Base-by-base conservation (phyloP, 1,284 basidiomycete species). In the Dichomitus squalens region DNA sequence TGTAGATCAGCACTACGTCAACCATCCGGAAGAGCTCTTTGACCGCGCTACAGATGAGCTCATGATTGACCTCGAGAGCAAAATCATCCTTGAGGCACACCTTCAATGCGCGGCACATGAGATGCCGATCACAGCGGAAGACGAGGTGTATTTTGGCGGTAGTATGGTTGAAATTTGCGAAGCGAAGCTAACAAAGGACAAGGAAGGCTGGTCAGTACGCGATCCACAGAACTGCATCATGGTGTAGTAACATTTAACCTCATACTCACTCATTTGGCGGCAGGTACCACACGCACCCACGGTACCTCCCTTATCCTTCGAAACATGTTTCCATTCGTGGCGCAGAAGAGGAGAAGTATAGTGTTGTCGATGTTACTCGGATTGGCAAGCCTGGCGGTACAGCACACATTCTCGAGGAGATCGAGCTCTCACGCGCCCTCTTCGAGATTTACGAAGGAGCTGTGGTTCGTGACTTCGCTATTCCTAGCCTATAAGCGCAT, bases 101-200 rank as follows among this genome's bases (percentile, higher is more conserved):
- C 73, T 96, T 7, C 93, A 95, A 70, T 96, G 95, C 66, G 95
- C 94, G 4, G 92, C 86, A 0, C 79, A 88, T 57, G 94, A 96
- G 72, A 90, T 96, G 84, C 94, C 94, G 0, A 68, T 96, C 34
- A 84, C 82, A 12, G 61, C 73, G 0, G 84, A 85, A 21, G 94
- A 96, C 64, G 75, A 78, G 43, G 67, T 72, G 25, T 96, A 89
- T 73, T 96, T 96, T 69, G 94, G 92, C 6, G 77, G 77, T 31
- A 69, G 73, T 56, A 83, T 81, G 69, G 77, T 74, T 40, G 79
- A 79, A 59, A 70, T 86, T 52, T 93, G 82, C 69, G 82, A 83
- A 59, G 75, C 72, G 27, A 78, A 73, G 65, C 80, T 89, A 34
- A 73, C 69, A 47, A 84, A 74, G 73, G 93, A 86, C 74, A 70